Evolutionary conservation across 371 early-diverging fungal species (phyloP).

Genomic region (Circinella minor): DNA sequence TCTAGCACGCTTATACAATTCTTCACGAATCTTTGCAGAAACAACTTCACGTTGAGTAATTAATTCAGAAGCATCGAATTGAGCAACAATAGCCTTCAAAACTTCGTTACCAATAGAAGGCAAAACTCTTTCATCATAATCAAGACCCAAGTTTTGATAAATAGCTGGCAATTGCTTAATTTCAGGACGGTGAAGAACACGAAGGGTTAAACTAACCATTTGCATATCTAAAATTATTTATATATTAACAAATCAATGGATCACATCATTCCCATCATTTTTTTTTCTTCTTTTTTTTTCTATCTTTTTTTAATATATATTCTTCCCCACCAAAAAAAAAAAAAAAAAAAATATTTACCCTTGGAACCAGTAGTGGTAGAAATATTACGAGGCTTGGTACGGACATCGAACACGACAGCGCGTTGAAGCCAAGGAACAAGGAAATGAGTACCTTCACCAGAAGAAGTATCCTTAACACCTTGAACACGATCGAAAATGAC

Average conservation of each 20-base stretch:
- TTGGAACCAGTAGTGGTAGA: slow-evolving; percentile 91
- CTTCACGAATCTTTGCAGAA: slow-evolving; percentile 93
- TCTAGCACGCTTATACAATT: slow-evolving; percentile 89
- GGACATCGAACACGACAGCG: slow-evolving; percentile 83
- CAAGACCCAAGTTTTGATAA: slow-evolving; percentile 92
- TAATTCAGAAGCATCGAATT: slow-evolving; percentile 96
- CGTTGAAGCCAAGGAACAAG: slow-evolving; percentile 91
- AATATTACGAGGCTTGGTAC: slow-evolving; percentile 96
- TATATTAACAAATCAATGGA: not conserved
- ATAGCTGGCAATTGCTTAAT: slow-evolving; percentile 76
- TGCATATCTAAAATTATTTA: slow-evolving; percentile 70
- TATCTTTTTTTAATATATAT: too few relatives aligned
- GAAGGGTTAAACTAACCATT: slow-evolving; percentile 91
- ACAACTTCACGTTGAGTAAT: slow-evolving; percentile 98
- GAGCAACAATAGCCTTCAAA: slow-evolving; percentile 96
- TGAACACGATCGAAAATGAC: slow-evolving; percentile 96
- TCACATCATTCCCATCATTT: too few relatives aligned
- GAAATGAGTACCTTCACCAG: slow-evolving; percentile 97
- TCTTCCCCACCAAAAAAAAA: too few relatives aligned
- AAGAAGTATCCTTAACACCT: slow-evolving; percentile 84
- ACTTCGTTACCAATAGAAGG: slow-evolving; percentile 99
- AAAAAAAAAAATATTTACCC: slow-evolving; percentile 26
- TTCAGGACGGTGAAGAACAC: slow-evolving; percentile 95
- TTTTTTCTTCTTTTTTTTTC: too few relatives aligned
- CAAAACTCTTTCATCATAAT: slow-evolving; percentile 97